Base-by-base conservation (phyloP, 2,329 filamentous ascomycete genomes). In the Chalaropsis thielavioides region DNA sequence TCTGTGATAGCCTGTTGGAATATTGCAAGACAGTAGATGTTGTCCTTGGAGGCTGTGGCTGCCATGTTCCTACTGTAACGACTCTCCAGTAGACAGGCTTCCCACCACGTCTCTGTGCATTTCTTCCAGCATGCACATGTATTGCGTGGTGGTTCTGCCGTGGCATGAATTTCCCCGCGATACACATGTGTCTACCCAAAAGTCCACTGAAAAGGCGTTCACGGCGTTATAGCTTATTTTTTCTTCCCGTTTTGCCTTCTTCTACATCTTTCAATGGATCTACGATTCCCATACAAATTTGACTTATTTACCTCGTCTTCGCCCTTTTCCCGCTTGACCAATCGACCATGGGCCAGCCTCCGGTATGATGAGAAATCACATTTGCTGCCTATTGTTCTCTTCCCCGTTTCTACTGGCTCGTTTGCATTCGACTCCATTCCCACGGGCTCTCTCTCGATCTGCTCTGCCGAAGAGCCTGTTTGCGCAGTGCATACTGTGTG, bases 151-250 rank as follows among this genome's bases (percentile, higher is more conserved):
- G 44, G 10, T n/a, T 62, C 60, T 35, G 8, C 41, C n/a, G 19
- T 62, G 60, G 19, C 27, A 27, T 11, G 44, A 51, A n/a, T 31
- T 22, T 43, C 11, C 35, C 27, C 31, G 27, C 54, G 54, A 35
- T 13, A 27, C 49, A 8, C 44, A 46, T 62, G 11, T 49, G 41
- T 24, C 24, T 22, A 46, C 11, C 17, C 27, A 62, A 62, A 62
- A 62, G 60, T 62, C 17, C 60, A 24, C n/a, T 44, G 3, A 62
- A 62, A 49, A 62, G 41, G 60, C 24, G 60, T 62, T 62, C 15
- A 49, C 43, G 60, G 60, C 11, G 60, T 62, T 46, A 49, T 49
- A 24, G 24, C 46, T 40, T 31, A 27, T 54, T 13, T 56, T 63
- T 54, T 7, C n/a, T 43, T 43, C 11, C 4, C 24, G n/a, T 24